Evolutionary conservation across 306 rosid species (phyloP), one percentile per base, ranked within the genome.

Genomic region (Sechiopsis laciniata): DNA sequence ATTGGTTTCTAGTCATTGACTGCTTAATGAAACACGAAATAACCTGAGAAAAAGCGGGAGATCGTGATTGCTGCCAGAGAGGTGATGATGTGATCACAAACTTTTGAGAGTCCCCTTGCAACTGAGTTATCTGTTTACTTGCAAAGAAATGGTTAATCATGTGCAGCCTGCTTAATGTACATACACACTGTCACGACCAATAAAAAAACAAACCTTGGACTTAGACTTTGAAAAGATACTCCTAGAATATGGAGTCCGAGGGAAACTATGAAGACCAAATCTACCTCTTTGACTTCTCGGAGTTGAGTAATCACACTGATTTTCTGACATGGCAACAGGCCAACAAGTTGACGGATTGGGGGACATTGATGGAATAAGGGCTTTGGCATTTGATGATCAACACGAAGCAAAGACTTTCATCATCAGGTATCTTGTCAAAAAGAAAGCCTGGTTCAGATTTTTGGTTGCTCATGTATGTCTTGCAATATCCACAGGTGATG

Each of bases 161-260:
- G 62, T 52, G 56, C 16, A 35, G 75, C 64, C 19, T 52, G 37
- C n/a, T 52, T 72, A 55, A 61, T 6, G 29, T 1, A 26, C 29
- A 26, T 26, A 60, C 46, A 73, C 26, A 19, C 0, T 58, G 8
- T 26, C 69, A 42, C 1, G 19, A 57, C 62, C 59, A 54, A 76
- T 24, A 73, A 13, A 71, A 75, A 75, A 57, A 78, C 63, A 69
- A 78, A 88, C 98, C 89, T 85, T 86, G 61, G 94, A 80, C 88
- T 87, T 90, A 5, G 97, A 78, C 74, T 82, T 93, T 1, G 91
- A 85, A 74, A 83, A 86, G 62, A 86, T 89, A 66, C 90, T 85
- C 84, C 96, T 81, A 73, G 98, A 90, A 81, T 94, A 94, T 67
- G 96, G 98, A 59, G 97, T 94, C 58, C 92, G 84, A 40, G 94